phyloP scores from a whole-genome alignment of 805 yeast genomes.

The Yamadazyma laniorum region DNA sequence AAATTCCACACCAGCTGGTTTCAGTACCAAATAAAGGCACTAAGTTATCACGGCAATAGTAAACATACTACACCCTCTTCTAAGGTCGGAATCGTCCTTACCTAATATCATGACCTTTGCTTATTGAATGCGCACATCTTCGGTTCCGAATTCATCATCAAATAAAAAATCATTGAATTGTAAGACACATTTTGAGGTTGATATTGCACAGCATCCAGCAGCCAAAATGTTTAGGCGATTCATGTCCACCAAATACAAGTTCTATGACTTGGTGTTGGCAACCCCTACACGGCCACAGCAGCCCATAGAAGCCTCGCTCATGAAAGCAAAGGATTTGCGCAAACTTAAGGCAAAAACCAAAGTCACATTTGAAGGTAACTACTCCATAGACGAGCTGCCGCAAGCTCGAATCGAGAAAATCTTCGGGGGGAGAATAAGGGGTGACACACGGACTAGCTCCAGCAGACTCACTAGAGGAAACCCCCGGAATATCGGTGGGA shows the following conservation, averaged over 20 bases:
- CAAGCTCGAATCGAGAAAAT: constrained; percentile 49
- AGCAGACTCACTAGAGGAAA: constrained; percentile 37
- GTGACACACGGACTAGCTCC: constrained; percentile 45
- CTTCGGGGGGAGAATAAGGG: constrained; percentile 58
- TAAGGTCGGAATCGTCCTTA: too few relatives aligned
- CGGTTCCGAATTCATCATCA: constrained; percentile 4
- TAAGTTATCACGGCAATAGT: too few relatives aligned
- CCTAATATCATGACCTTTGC: too few relatives aligned
- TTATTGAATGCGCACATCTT: not conserved
- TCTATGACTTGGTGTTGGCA: constrained; percentile 36
- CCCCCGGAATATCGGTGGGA: constrained; percentile 49
- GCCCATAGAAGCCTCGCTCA: constrained; percentile 31
- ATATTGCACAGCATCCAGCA: not conserved
- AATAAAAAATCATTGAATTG: constrained; percentile 2
- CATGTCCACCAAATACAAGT: constrained; percentile 19
- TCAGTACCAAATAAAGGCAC: too few relatives aligned
- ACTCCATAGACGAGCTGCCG: constrained; percentile 29
- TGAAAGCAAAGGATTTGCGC: constrained; percentile 19
- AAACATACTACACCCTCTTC: too few relatives aligned
- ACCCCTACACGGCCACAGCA: constrained; percentile 34
- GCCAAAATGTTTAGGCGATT: constrained; percentile 1
- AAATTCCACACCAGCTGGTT: too few relatives aligned
- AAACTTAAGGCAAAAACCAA: constrained; percentile 20
- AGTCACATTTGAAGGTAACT: constrained; percentile 33
- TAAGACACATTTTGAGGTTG: not conserved